These are phyloP conservation scores for Ogataea zsoltii DNA, from an alignment of 805 yeast genomes.

Conservation along the genomic window DNA sequence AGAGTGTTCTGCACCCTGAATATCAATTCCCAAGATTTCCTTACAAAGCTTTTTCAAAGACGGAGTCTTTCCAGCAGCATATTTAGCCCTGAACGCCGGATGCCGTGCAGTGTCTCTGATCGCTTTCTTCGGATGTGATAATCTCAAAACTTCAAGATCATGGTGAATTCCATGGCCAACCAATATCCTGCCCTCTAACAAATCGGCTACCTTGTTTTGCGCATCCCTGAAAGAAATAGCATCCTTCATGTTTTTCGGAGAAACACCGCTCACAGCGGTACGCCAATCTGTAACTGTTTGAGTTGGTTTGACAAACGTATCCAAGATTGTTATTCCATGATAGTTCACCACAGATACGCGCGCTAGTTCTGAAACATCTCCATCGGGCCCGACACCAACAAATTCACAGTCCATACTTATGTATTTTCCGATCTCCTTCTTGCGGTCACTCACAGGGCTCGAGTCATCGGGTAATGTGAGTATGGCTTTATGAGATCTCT, in stretches of 20 bases:
- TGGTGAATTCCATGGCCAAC: constrained; percentile 87
- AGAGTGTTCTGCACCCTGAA: constrained; percentile 77
- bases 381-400: constrained; percentile 85
- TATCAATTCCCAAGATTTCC: constrained; percentile 56
- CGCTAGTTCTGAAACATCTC: constrained; percentile 70
- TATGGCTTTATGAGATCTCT: neutral
- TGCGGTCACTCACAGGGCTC: constrained; percentile 8
- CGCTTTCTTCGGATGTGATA: constrained; percentile 64
- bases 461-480: constrained; percentile 8
- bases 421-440: constrained; percentile 63
- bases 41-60: constrained; percentile 63
- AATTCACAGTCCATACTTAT: constrained; percentile 91
- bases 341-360: constrained; percentile 86
- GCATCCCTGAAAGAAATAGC: constrained; percentile 73
- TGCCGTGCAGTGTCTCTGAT: constrained; percentile 77
- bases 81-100: constrained; percentile 53
- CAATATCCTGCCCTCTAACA: constrained; percentile 56
- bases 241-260: constrained; percentile 63
- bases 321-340: constrained; percentile 71
- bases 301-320: constrained; percentile 71
- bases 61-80: constrained; percentile 71
- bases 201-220: constrained; percentile 52
- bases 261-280: constrained; percentile 88
- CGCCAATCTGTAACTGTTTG: constrained; percentile 87
- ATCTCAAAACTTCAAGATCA: constrained; percentile 66